Evolutionary conservation across 805 yeast species (phyloP), one percentile per base, ranked within the genome.

Genomic region (Myxozyma nipponensis): DNA sequence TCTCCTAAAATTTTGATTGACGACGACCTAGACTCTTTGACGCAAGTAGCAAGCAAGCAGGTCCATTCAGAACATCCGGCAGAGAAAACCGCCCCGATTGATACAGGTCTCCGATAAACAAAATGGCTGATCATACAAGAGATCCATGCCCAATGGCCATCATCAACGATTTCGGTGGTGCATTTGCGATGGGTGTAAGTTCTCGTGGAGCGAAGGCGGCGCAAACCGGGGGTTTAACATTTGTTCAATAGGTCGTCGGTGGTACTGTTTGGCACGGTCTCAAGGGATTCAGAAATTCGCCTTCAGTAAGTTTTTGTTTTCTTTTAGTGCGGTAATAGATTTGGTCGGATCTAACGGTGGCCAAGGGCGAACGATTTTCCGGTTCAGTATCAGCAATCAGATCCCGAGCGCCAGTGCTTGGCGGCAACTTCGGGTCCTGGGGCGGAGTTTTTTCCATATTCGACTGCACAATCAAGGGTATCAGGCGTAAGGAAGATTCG

Each of bases 381-480:
- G 98, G 98, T 49, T 86, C 96, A 19, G 67, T 91, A 48, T 76
- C 86, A 38, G 97, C 98, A 36, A 84, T 93, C 62, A 88, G 88
- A 67, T 87, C 96, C 46, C 80, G 98, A 70, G 98, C 97, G 1
- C 99, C 99, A 36, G 96, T 91, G 44, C 89, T 91, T 48, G 98
- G 98, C 60, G 98, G 98, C 66, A 93, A 93, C 72, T 91, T 93
- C 65, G 98, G 98, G 74, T 95, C 87, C 36, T 93, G 98, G 98
- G 98, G 98, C 77, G 98, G 98, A 54, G 75, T 93, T 63, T 93
- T 93, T 68, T 88, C 97, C 30, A 84, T 95, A 13, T 93, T 83
- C 66, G 98, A 93, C 71, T 93, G 98, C 76, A 79, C 90, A 15
- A 95, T 93, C 42, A 93, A 91, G 71, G 96, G 91, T 2, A 80